Evolutionary conservation across 345 rosid genomes (phyloP).

Genomic region (Syzygium grande): DNA sequence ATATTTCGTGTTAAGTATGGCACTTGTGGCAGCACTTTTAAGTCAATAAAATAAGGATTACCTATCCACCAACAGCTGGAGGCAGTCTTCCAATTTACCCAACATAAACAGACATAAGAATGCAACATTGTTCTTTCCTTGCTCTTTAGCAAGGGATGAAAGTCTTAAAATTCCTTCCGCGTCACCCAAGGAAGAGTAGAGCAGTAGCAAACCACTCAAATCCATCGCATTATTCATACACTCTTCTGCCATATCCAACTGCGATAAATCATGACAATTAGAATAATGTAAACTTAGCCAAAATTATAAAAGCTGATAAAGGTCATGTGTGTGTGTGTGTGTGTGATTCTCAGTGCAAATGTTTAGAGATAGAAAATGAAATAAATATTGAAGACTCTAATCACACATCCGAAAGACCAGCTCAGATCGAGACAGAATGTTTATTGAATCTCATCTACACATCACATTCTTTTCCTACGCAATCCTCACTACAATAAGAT

Average conservation of each 20-base stretch:
- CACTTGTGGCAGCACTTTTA: background rate
- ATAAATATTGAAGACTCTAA: background rate
- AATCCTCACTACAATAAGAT: background rate
- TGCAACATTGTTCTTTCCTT: slow-evolving; percentile 97
- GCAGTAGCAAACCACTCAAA: slow-evolving; percentile 92
- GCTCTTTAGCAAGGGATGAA: slow-evolving; percentile 82
- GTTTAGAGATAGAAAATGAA: background rate
- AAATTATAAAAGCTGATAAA: background rate
- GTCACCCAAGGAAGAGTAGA: slow-evolving; percentile 95
- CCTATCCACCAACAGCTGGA: slow-evolving; percentile 92
- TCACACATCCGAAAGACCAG: background rate
- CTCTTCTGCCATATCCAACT: slow-evolving; percentile 98
- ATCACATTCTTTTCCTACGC: background rate
- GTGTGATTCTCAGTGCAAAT: background rate
- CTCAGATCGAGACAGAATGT: background rate
- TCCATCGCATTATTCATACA: slow-evolving; percentile 95
- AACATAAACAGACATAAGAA: slow-evolving; percentile 88
- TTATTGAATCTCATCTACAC: background rate
- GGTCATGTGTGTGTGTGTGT: background rate
- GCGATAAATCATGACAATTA: slow-evolving; percentile 13
- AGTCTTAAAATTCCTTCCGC: slow-evolving; percentile 87
- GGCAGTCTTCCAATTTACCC: slow-evolving; percentile 96
- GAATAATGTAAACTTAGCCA: background rate
- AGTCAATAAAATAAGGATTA: slow-evolving; percentile 11
- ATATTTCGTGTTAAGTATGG: background rate